phyloP scores from a whole-genome alignment of 495 filamentous ascomycete genomes.

The Aspergillus saccharolyticus region DNA sequence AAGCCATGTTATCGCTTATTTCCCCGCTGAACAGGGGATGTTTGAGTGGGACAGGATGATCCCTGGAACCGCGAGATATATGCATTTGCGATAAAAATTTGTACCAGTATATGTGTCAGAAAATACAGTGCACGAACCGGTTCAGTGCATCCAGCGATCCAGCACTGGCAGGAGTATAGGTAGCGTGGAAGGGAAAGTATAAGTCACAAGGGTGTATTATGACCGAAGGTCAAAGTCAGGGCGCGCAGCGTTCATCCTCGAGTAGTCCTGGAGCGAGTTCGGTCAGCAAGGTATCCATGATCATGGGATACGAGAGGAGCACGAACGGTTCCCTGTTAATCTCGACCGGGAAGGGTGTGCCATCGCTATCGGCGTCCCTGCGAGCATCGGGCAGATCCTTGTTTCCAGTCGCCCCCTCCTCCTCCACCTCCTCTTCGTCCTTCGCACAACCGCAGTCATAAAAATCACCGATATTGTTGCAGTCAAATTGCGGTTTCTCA shows the following conservation, averaged over 20 bases:
- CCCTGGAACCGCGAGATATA: background rate
- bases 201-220: background rate
- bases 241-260: conserved; percentile 21
- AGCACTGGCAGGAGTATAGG: conserved; percentile 6
- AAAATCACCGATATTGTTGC: conserved; percentile 79
- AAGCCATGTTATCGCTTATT: too few species aligned
- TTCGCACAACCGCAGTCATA: conserved; percentile 96
- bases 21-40: background rate
- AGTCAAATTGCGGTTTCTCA: conserved; percentile 79
- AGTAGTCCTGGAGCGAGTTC: conserved; percentile 21
- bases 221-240: background rate
- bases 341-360: conserved; percentile 25
- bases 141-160: conserved; percentile 11
- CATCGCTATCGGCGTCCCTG: conserved; percentile 16
- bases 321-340: conserved; percentile 43
- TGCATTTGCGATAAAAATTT: background rate
- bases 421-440: conserved; percentile 43
- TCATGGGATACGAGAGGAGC: conserved; percentile 5
- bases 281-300: conserved; percentile 13
- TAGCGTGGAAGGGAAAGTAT: background rate
- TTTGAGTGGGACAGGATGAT: background rate
- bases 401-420: background rate
- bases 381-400: conserved; percentile 10
- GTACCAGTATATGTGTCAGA: background rate
- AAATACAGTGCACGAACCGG: conserved; percentile 4